Evolutionary conservation across 768 basidiomycete genomes (phyloP).

Genomic region (Artomyces pyxidatus): DNA sequence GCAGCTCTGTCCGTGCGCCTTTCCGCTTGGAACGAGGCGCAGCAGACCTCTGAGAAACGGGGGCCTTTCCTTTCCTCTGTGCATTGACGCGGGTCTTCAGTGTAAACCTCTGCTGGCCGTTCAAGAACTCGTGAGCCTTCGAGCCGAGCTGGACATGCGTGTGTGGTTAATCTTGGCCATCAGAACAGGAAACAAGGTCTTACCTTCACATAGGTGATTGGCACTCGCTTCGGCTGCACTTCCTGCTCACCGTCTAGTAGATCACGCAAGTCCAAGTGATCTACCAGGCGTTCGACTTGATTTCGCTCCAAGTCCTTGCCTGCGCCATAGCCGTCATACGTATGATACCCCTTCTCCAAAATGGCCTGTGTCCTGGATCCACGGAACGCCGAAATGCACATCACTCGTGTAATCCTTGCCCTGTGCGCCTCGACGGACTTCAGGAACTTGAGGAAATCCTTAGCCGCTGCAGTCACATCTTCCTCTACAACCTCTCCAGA

Average conservation of each 20-base stretch:
- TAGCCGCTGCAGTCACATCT: conserved; percentile 58
- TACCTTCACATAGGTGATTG: not conserved
- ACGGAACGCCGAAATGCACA: conserved; percentile 9
- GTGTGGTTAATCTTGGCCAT: too few relatives aligned
- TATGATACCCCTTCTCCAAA: not conserved
- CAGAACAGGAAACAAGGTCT: too few relatives aligned
- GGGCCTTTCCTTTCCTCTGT: too few relatives aligned
- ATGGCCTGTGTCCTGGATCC: conserved; percentile 8
- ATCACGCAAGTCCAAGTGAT: conserved; percentile 1
- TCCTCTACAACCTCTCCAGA: conserved; percentile 26
- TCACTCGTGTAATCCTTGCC: conserved; percentile 7
- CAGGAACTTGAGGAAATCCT: conserved; percentile 35
- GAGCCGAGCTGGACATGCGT: too few relatives aligned
- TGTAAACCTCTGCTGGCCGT: too few relatives aligned
- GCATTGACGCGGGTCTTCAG: too few relatives aligned
- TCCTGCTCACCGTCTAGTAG: conserved; percentile 3
- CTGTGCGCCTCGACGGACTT: conserved; percentile 1
- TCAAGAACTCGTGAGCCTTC: too few relatives aligned
- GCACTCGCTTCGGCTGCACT: not conserved
- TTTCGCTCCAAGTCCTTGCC: conserved; percentile 2
- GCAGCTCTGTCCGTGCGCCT: not conserved
- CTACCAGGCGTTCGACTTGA: conserved; percentile 6
- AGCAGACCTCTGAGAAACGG: not conserved
- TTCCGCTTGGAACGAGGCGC: not conserved
- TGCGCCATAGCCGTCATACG: conserved; percentile 1